Conservation (phyloP, 768 basidiomycete species). For the Tylopilus balloui region DNA sequence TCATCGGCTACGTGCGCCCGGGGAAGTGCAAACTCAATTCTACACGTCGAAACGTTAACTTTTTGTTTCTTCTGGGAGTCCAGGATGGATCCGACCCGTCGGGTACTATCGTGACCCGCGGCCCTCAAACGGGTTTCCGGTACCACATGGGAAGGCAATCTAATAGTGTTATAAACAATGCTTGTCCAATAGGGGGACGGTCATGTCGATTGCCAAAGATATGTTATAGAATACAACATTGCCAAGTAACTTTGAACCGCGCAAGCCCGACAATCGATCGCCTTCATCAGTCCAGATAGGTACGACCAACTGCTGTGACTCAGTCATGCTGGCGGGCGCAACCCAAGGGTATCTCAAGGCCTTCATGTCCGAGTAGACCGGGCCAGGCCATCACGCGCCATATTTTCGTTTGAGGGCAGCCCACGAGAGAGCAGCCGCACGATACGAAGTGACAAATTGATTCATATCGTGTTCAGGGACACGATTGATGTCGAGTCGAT, state of each 20-base stretch:
- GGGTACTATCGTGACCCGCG: neutral
- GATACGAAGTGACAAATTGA: conserved; percentile 57
- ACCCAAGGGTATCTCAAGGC: neutral
- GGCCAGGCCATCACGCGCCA: conserved; percentile 40
- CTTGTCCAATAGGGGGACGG: neutral
- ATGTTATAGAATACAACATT: conserved; percentile 21
- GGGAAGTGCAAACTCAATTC: conserved; percentile 8
- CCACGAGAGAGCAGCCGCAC: conserved; percentile 69
- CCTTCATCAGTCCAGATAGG: conserved; percentile 28
- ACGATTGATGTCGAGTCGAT: conserved; percentile 78
- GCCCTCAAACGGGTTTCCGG: neutral
- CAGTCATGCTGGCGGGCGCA: neutral
- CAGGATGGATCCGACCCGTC: conserved; percentile 14
- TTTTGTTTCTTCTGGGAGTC: neutral
- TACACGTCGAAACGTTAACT: conserved; percentile 10
- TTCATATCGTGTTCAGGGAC: conserved; percentile 85
- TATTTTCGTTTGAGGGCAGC: conserved; percentile 70
- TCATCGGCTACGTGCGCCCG: neutral
- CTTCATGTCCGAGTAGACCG: conserved; percentile 3
- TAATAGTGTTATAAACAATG: conserved; percentile 4
- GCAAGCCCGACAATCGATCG: conserved; percentile 14
- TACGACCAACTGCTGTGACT: conserved; percentile 9
- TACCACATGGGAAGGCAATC: neutral
- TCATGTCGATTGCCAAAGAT: conserved; percentile 14
- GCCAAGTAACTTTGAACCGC: conserved; percentile 7